Base-by-base conservation (phyloP, 2,329 filamentous ascomycete species). In the Ambrosiella beaveri region DNA sequence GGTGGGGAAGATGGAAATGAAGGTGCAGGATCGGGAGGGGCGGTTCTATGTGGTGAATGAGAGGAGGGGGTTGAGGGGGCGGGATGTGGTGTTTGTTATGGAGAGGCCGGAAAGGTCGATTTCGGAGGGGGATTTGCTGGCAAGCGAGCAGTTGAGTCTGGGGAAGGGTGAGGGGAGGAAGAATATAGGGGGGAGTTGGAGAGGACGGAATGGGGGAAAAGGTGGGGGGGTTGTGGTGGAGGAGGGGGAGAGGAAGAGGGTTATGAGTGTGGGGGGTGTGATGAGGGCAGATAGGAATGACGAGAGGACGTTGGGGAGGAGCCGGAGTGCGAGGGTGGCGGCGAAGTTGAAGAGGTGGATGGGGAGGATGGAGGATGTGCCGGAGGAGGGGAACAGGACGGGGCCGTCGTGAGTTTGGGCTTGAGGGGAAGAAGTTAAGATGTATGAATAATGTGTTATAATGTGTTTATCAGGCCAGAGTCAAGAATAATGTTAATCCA, bases 11-110 rank as follows among this genome's bases (percentile, higher is more conserved):
- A 60, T 60, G 59, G 55, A 56, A 1, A 41, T 56, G 35, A 56
- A 57, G 12, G 45, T 60, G 12, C 52, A 56, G 27, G 59, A 60
- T 40, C 38, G 56, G 51, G 36, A 45, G 27, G 59, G 59, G 19
- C 41, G 52, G 38, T 60, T 60, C 40, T 52, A 58, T 36, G 59
- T 60, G 9, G 59, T 60, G 19, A 55, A 41, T 51, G 59, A 60
- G 17, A 41, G 56, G 12, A 37, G 27, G 13, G 27, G 50, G 27
- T 53, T 54, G 49, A 39, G 52, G 35, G 38, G 38, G 51, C 45
- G 54, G 17, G 54, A 55, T 8, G 54, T 54, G 7, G 49, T 54
- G 27, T 58, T 60, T 53, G 59, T 58, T 52, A 51, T 60, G 12
- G 55, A 57, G 55, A 47, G 17, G 40, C 15, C 35, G 51, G 15